Evolutionary conservation across 805 yeast genomes (phyloP), one percentile per base, ranked within the genome.

Genomic region (Candida suzukii): DNA sequence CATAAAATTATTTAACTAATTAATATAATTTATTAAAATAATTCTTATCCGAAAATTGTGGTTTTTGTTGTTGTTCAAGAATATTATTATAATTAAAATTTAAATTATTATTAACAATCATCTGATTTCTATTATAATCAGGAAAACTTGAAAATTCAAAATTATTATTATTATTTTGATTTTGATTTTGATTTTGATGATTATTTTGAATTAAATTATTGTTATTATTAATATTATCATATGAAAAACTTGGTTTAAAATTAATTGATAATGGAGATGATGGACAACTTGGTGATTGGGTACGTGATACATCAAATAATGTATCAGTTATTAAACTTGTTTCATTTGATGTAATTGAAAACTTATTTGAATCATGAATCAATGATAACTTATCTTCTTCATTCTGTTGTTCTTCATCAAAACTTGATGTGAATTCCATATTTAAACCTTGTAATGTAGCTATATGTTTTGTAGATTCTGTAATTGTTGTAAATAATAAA

Each of bases 401-500:
- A n/a, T n/a, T n/a, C n/a, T n/a, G 18, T 16, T 5, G 18, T 7
- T 7, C 18, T 16, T 7, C 11, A 6, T 29, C 32, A 29, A n/a
- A 5, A 17, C n/a, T n/a, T 4, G 32, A 17, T n/a, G 18, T 11
- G 11, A 6, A 28, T 8, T 29, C n/a, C 9, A 13, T 19, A 19
- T 25, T 17, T 12, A 30, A 8, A 14, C 18, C n/a, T 17, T 38
- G 35, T 13, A 38, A 27, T 4, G 31, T 26, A 10, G 39, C 39
- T 19, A 36, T 36, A 20, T 36, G 39, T 36, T 32, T 36, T 4
- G 39, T 36, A 3, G 39, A 36, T 19, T 9, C 18, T 12, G 39
- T 36, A 36, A 22, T 27, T 6, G 39, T 36, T 4, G 39, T 36
- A 14, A 20, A 36, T 20, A 36, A 21, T 14, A 35, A 25, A 21